Evolutionary conservation across 2,329 filamentous ascomycete species (phyloP).

Genomic region (Botrytis pseudocinerea): DNA sequence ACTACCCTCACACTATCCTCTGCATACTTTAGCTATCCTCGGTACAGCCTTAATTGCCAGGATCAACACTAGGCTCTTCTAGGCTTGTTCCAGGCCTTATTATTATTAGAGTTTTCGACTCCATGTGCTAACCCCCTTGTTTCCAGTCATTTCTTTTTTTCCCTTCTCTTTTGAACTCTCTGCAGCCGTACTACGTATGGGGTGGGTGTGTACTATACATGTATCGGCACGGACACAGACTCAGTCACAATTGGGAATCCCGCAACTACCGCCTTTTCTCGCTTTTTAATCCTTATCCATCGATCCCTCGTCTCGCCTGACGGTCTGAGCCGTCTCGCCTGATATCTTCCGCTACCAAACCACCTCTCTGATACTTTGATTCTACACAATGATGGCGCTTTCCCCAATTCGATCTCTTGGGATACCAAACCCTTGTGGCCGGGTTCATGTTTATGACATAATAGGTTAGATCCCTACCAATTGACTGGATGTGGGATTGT

Average conservation of each 20-base stretch:
- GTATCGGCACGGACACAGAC: not conserved
- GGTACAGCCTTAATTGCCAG: not conserved
- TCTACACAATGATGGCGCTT: not conserved
- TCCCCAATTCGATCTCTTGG: not conserved
- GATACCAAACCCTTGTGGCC: not conserved
- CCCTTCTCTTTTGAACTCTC: not conserved
- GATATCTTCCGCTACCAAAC: not conserved
- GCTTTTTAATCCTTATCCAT: constrained; percentile 9
- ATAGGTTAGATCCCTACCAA: constrained; percentile 3
- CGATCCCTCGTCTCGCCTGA: constrained; percentile 2
- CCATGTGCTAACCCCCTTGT: not conserved
- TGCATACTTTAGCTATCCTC: not conserved
- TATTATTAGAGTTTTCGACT: not conserved
- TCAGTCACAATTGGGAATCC: not conserved
- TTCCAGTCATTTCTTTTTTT: constrained; percentile 4
- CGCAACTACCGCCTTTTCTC: not conserved
- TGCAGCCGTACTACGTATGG: not conserved
- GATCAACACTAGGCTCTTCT: not conserved
- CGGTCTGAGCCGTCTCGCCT: constrained; percentile 2
- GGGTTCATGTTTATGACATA: not conserved
- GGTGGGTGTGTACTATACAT: not conserved
- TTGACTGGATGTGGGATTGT: constrained; percentile 5
- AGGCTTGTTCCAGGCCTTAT: not conserved
- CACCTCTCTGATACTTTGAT: not conserved
- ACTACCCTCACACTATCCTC: not conserved